phyloP scores from a whole-genome alignment of 1,139 yeast genomes.

The Candida sp. region DNA sequence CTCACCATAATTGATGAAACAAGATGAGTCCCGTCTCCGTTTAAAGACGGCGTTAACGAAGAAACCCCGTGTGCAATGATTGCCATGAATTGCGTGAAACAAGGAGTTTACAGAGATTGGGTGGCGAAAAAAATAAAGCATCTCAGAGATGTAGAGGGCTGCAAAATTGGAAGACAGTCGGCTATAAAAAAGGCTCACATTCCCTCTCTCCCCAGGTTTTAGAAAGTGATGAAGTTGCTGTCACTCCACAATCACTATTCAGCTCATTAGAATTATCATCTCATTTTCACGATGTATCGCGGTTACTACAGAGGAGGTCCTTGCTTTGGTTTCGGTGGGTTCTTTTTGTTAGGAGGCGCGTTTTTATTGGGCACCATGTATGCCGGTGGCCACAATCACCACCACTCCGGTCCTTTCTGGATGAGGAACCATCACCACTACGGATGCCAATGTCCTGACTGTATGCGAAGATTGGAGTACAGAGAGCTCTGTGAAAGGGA shows the following conservation, averaged over 20 bases:
- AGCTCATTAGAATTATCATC: too few relatives aligned
- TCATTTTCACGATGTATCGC: neutral
- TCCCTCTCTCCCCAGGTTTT: neutral
- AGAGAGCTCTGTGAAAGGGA: neutral
- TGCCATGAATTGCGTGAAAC: too few relatives aligned
- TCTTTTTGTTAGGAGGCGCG: constrained; percentile 8
- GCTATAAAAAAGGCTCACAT: neutral
- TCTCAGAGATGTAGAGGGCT: neutral
- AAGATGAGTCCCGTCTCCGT: constrained; percentile 1
- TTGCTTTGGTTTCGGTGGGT: constrained; percentile 9
- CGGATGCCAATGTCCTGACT: constrained; percentile 10
- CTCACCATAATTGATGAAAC: too few relatives aligned
- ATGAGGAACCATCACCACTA: constrained; percentile 2
- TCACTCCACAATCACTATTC: too few relatives aligned
- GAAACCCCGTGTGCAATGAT: too few relatives aligned
- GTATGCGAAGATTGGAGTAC: constrained; percentile 3
- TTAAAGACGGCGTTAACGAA: neutral
- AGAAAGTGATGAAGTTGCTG: too few relatives aligned
- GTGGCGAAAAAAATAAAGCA: neutral
- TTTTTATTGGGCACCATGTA: constrained; percentile 8
- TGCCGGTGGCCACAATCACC: constrained; percentile 3
- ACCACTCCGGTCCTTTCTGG: neutral
- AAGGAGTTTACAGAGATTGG: too few relatives aligned
- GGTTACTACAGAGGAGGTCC: constrained; percentile 4
- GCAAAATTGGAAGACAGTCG: neutral